phyloP scores from a whole-genome alignment of 306 rosid genomes.

The Cucumis hystrix region DNA sequence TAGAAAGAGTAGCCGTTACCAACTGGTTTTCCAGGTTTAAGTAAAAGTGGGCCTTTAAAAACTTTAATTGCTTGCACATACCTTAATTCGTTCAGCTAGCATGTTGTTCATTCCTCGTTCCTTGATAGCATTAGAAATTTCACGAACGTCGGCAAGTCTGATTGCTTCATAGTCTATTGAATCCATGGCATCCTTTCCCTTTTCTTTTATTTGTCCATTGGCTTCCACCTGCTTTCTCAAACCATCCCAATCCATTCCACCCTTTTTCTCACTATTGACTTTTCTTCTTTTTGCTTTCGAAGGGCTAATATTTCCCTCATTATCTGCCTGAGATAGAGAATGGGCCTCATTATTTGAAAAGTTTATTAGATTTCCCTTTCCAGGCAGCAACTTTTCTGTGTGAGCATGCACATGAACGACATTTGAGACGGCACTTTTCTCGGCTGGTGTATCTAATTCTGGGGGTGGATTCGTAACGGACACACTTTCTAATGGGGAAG shows the following conservation, averaged over 20 bases:
- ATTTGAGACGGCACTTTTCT: slow-evolving; percentile 17
- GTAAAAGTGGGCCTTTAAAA: slow-evolving; percentile 1
- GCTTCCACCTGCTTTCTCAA: slow-evolving; percentile 51
- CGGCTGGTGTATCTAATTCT: slow-evolving; percentile 13
- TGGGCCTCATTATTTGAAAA: slow-evolving; percentile 23
- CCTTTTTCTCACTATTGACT: slow-evolving; percentile 26
- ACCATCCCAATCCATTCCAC: slow-evolving; percentile 50
- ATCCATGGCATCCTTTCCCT: slow-evolving; percentile 46
- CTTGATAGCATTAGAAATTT: slow-evolving; percentile 49
- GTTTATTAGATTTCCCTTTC: slow-evolving; percentile 15
- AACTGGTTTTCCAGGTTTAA: neutral
- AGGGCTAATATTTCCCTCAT: slow-evolving; percentile 19
- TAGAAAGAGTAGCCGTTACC: neutral
- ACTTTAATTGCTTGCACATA: slow-evolving; percentile 11
- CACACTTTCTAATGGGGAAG: slow-evolving; percentile 19
- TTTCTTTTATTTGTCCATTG: slow-evolving; percentile 29
- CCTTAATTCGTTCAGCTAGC: slow-evolving; percentile 92
- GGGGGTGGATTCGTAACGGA: slow-evolving; percentile 17
- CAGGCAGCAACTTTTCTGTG: slow-evolving; percentile 20
- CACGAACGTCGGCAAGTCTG: slow-evolving; percentile 43
- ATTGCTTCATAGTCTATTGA: slow-evolving; percentile 82
- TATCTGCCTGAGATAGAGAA: slow-evolving; percentile 15
- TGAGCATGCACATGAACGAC: slow-evolving; percentile 13
- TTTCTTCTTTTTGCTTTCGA: slow-evolving; percentile 40
- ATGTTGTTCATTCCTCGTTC: slow-evolving; percentile 87